Conservation (phyloP, 805 yeast genomes). For the Barnettozyma californica region DNA sequence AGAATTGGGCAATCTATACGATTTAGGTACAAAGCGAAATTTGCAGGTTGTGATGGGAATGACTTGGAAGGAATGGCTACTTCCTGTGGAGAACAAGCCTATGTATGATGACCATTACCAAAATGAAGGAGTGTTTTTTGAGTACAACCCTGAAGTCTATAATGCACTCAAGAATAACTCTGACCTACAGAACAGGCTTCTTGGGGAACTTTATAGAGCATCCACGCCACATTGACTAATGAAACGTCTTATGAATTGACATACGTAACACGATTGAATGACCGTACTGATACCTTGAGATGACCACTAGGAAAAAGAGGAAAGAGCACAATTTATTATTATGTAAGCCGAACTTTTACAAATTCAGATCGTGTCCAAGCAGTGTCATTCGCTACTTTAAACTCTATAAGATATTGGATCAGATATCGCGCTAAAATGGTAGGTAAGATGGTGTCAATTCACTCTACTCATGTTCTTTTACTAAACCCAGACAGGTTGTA, state of each 20-base stretch:
- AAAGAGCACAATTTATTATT: not conserved
- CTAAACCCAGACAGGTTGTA: slow-evolving; percentile 29
- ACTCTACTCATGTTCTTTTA: not conserved
- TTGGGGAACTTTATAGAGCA: slow-evolving; percentile 5
- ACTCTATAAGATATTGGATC: not conserved
- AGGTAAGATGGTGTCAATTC: not conserved
- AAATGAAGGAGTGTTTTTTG: slow-evolving; percentile 48
- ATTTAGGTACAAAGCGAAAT: slow-evolving; percentile 60
- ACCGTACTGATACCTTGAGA: too few relatives aligned
- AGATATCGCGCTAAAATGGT: not conserved
- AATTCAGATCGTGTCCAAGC: too few relatives aligned
- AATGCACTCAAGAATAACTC: slow-evolving; percentile 36
- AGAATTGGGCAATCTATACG: slow-evolving; percentile 62
- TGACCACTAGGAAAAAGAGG: too few relatives aligned
- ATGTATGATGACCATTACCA: slow-evolving; percentile 26
- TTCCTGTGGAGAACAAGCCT: slow-evolving; percentile 44
- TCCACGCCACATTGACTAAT: not conserved
- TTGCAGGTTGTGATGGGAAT: slow-evolving; percentile 74
- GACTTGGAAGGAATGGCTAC: slow-evolving; percentile 58
- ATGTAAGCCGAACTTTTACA: not conserved
- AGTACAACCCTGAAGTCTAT: slow-evolving; percentile 38
- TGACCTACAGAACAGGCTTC: slow-evolving; percentile 36
- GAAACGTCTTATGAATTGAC: not conserved
- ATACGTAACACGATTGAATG: too few relatives aligned
- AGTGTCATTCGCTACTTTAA: not conserved